phyloP scores from a whole-genome alignment of 345 rosid genomes.

The Ailanthus altissimus region DNA sequence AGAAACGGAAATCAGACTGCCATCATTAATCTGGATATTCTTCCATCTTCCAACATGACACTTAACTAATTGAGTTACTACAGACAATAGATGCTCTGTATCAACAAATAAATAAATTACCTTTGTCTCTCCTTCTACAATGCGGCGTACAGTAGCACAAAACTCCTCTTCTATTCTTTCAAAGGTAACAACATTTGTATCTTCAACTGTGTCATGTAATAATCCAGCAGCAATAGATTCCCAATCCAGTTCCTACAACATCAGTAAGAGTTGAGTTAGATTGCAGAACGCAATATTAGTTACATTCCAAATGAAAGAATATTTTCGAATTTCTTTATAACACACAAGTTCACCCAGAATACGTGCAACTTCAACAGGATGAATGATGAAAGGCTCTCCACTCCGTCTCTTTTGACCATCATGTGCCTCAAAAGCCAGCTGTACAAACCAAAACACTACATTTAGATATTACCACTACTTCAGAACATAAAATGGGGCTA shows the following conservation, averaged over 20 bases:
- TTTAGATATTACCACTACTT: slow-evolving; percentile 26
- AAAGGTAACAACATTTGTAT: slow-evolving; percentile 87
- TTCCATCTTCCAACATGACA: slow-evolving; percentile 8
- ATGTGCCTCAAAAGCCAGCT: slow-evolving; percentile 98
- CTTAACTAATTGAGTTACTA: background rate
- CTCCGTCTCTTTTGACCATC: slow-evolving; percentile 96
- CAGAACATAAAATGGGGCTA: background rate
- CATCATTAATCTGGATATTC: slow-evolving; percentile 11
- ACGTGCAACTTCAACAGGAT: slow-evolving; percentile 97
- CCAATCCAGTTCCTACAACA: slow-evolving; percentile 91
- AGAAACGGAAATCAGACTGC: slow-evolving; percentile 11
- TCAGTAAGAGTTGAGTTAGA: slow-evolving; percentile 27
- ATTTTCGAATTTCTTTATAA: slow-evolving; percentile 21
- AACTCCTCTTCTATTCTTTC: slow-evolving; percentile 90
- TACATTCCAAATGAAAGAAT: slow-evolving; percentile 15
- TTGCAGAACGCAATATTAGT: slow-evolving; percentile 22
- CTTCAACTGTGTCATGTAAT: slow-evolving; percentile 97
- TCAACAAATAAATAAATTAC: slow-evolving; percentile 40
- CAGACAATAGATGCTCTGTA: slow-evolving; percentile 15
- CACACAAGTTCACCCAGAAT: slow-evolving; percentile 98
- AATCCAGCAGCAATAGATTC: slow-evolving; percentile 97
- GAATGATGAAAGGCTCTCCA: slow-evolving; percentile 97
- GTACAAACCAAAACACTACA: slow-evolving; percentile 37
- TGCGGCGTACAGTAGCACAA: slow-evolving; percentile 85
- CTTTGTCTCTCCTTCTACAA: slow-evolving; percentile 99